Percentiles rank a stretch among this genome's conserved stretches.
Evolutionary conservation across 2,329 filamentous ascomycete genomes (phyloP).

Genomic region (Huntiella decipiens): DNA sequence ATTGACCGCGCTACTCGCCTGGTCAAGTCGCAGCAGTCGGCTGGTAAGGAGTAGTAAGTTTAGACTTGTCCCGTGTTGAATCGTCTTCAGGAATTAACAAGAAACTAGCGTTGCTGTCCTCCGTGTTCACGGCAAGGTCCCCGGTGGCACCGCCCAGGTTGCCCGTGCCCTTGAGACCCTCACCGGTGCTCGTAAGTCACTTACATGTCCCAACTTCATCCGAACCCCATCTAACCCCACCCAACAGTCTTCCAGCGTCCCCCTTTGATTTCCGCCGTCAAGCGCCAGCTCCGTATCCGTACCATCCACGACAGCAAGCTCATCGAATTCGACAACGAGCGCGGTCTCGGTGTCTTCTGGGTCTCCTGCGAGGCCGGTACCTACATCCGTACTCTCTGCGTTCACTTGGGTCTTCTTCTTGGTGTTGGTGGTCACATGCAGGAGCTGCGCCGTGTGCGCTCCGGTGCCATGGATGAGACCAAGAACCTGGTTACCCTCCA

Average conservation of each 20-base stretch:
- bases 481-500: constrained; percentile 83
- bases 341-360: constrained; percentile 96
- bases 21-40: constrained; percentile 96
- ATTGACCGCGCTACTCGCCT: constrained; percentile 93
- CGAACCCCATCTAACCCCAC: not conserved
- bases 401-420: constrained; percentile 60
- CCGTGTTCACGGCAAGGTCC: constrained; percentile 84
- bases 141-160: constrained; percentile 83
- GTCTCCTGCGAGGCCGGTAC: constrained; percentile 94
- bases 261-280: constrained; percentile 93
- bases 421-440: constrained; percentile 96
- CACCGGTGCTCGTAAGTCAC: constrained; percentile 49
- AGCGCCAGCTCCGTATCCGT: constrained; percentile 93
- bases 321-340: constrained; percentile 94
- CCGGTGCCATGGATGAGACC: constrained; percentile 85
- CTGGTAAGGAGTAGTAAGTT: constrained; percentile 75
- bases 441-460: constrained; percentile 82
- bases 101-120: constrained; percentile 57
- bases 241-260: constrained; percentile 46
- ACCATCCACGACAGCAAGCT: constrained; percentile 96
- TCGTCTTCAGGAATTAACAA: not conserved
- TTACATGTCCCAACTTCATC: not conserved
- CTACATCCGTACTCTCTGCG: constrained; percentile 95
- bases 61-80: not conserved
- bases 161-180: constrained; percentile 85